Evolutionary conservation across 768 basidiomycete species (phyloP).

Genomic region (Podaxis sp.): DNA sequence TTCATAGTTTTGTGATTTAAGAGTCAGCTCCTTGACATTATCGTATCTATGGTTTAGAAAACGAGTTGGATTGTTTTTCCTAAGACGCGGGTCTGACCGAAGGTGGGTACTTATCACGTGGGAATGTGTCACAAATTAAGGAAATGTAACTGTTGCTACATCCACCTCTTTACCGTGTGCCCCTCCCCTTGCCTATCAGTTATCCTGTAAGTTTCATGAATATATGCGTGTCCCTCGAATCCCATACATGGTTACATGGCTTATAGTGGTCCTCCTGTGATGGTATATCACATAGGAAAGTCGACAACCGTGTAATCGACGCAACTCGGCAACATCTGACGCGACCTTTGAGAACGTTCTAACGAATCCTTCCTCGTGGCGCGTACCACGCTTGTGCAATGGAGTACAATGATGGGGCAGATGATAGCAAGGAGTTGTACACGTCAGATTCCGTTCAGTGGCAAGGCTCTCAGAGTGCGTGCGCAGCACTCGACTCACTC

Average conservation of each 20-base stretch:
- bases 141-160: not conserved
- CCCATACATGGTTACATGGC: not conserved
- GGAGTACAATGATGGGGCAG: not conserved
- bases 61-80: too few species aligned
- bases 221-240: not conserved
- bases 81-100: not conserved
- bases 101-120: not conserved
- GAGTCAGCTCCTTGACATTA: not conserved
- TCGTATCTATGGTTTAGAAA: not conserved
- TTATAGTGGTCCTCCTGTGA: not conserved
- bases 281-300: not conserved
- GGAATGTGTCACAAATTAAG: not conserved
- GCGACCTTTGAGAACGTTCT: not conserved
- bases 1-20: not conserved
- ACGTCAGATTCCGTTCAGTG: conserved; percentile 22
- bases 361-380: not conserved
- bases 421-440: not conserved
- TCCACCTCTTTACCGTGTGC: not conserved
- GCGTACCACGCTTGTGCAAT: not conserved
- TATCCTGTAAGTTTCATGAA: not conserved
- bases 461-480: conserved; percentile 24
- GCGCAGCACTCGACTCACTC: conserved; percentile 22
- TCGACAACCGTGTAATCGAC: not conserved
- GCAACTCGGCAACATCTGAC: not conserved
- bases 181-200: not conserved